Conservation (phyloP, 345 rosid species). For the Citrus sinensis region DVS_A1.0 CM039167.1:6411001-6411500, state of each 20-base stretch:
- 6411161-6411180: neutral
- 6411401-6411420: slow-evolving; percentile 33
- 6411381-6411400: neutral
- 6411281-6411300: slow-evolving; percentile 70
- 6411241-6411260: slow-evolving; percentile 75
- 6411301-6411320: slow-evolving; percentile 70
- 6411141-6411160: neutral
- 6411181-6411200: slow-evolving; percentile 16
- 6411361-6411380: slow-evolving; percentile 6
- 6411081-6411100: no score
- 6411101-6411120: no score
- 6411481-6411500: slow-evolving; percentile 79
- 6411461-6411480: slow-evolving; percentile 93
- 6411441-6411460: slow-evolving; percentile 93
- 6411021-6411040: no score
- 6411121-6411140: neutral
- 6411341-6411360: slow-evolving; percentile 26
- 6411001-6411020: neutral
- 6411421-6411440: slow-evolving; percentile 94
- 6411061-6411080: neutral
- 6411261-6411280: slow-evolving; percentile 76
- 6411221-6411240: slow-evolving; percentile 75
- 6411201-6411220: slow-evolving; percentile 83
- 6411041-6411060: no score
- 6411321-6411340: slow-evolving; percentile 92